These are phyloP conservation scores for Penicillium verrucosum DNA, from an alignment of 2,329 filamentous ascomycete species.

Conservation along the genomic window DNA sequence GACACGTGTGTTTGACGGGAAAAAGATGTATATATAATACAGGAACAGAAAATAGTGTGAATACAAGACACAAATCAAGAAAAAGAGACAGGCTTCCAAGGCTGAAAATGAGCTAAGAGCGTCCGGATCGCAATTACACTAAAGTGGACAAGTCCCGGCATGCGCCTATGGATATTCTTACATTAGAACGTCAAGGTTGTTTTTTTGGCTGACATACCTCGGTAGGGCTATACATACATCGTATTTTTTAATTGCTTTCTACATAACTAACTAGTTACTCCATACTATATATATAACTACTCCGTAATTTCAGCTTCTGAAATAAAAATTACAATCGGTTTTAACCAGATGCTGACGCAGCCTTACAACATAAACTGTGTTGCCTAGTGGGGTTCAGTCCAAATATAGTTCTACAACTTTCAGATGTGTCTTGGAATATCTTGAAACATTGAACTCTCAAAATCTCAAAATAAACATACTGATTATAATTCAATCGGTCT, in stretches of 20 bases:
- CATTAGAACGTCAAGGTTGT: neutral
- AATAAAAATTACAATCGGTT: neutral
- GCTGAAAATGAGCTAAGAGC: conserved; percentile 6
- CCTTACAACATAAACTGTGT: conserved; percentile 9
- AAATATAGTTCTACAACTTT: conserved; percentile 19
- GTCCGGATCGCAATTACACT: conserved; percentile 19
- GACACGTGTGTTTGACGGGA: conserved; percentile 3
- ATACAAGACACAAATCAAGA: neutral
- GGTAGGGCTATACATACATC: neutral
- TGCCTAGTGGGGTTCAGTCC: conserved; percentile 19
- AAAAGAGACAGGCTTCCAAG: neutral
- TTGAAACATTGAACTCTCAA: neutral
- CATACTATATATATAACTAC: no score
- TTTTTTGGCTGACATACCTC: neutral
- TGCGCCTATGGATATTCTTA: neutral
- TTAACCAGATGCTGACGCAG: conserved; percentile 12
- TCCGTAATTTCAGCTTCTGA: neutral
- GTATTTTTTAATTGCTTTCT: neutral
- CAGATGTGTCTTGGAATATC: neutral
- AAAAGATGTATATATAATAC: neutral
- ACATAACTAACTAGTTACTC: neutral
- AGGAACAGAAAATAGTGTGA: neutral
- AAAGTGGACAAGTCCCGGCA: conserved; percentile 7
- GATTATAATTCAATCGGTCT: conserved; percentile 37
- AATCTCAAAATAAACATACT: neutral